Evolutionary conservation across 163 green algal species (phyloP).

Genomic region (Smithsoniella earleae): DNA sequence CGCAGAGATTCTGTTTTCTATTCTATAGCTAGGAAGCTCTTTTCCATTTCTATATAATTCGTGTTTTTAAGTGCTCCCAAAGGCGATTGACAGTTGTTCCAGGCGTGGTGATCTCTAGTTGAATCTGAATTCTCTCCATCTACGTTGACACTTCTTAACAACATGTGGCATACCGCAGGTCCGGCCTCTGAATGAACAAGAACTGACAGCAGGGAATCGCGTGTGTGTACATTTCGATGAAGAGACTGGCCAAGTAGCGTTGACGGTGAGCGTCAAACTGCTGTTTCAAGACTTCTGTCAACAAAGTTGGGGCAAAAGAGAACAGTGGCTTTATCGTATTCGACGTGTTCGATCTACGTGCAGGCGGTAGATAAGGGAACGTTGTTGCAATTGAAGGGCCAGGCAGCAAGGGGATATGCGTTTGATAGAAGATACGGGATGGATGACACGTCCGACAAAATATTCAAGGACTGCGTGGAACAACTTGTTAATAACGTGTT

Average conservation of each 20-base stretch:
- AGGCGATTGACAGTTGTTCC: neutral
- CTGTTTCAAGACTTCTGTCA: neutral
- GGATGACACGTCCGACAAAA: slow-evolving; percentile 45
- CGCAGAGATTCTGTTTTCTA: neutral
- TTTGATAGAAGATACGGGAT: slow-evolving; percentile 52
- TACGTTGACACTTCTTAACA: neutral
- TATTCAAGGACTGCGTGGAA: slow-evolving; percentile 50
- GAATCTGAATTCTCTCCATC: neutral
- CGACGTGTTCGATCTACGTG: neutral
- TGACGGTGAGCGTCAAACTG: slow-evolving; percentile 41
- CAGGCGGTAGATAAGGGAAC: slow-evolving; percentile 61
- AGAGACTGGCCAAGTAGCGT: slow-evolving; percentile 49
- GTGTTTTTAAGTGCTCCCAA: neutral
- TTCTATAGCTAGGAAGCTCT: neutral
- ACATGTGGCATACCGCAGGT: slow-evolving; percentile 39
- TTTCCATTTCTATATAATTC: neutral
- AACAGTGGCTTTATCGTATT: neutral
- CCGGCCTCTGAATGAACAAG: slow-evolving; percentile 47
- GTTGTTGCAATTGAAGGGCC: slow-evolving; percentile 50
- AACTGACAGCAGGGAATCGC: slow-evolving; percentile 45
- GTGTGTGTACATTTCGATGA: slow-evolving; percentile 57
- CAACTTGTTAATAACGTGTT: slow-evolving; percentile 55
- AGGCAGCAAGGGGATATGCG: slow-evolving; percentile 50
- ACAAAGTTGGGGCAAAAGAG: slow-evolving; percentile 9
- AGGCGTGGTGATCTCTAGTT: neutral